These are phyloP conservation scores for Fraxinus americana DNA, from an alignment of 257 asterid species.

Conservation along the genomic window DNA sequence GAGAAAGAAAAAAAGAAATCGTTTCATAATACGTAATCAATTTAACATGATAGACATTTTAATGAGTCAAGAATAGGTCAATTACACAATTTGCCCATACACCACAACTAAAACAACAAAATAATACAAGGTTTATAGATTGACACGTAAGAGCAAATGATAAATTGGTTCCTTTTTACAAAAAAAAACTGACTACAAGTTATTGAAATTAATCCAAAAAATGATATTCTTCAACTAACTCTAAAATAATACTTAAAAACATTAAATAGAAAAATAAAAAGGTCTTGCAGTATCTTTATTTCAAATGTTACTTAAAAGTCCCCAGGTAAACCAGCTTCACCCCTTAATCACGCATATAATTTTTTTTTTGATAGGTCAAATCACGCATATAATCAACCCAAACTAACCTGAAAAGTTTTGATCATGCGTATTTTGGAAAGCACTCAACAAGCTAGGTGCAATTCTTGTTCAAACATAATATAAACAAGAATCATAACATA, in stretches of 20 bases:
- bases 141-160: not conserved
- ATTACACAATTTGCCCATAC: not conserved
- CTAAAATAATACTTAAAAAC: too few relatives aligned
- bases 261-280: too few relatives aligned
- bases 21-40: too few relatives aligned
- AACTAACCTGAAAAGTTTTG: not conserved
- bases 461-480: not conserved
- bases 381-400: not conserved
- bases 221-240: too few relatives aligned
- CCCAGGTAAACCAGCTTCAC: not conserved
- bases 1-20: not conserved
- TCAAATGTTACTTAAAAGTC: not conserved
- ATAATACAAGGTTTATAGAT: too few relatives aligned
- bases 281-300: not conserved
- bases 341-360: too few relatives aligned
- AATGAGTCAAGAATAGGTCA: not conserved
- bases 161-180: not conserved
- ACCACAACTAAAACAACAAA: not conserved
- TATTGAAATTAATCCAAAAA: too few relatives aligned
- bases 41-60: too few relatives aligned
- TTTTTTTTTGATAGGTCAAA: too few relatives aligned
- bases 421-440: not conserved
- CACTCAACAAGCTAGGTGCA: not conserved
- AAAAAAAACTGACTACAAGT: not conserved
- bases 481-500: not conserved